phyloP scores from a whole-genome alignment of 192 early-diverging fungal species.

The Chytriomyces hyalinus region DNA sequence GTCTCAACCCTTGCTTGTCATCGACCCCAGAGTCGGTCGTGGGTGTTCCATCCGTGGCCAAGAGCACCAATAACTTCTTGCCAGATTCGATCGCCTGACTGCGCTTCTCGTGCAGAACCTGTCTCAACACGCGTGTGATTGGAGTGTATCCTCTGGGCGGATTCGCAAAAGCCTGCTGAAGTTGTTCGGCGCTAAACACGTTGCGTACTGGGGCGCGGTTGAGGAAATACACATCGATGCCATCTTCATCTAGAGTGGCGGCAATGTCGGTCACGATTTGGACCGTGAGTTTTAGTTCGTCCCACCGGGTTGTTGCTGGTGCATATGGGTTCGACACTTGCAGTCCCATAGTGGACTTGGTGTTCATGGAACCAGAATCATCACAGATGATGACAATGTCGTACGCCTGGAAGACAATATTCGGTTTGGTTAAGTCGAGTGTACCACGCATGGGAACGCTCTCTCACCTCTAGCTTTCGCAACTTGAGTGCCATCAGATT shows the following conservation, averaged over 20 bases:
- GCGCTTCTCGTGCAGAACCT: constrained; percentile 21
- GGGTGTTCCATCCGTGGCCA: constrained; percentile 30
- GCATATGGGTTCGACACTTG: constrained; percentile 20
- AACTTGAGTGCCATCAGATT: constrained; percentile 27
- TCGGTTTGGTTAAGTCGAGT: too few species aligned
- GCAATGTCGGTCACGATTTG: constrained; percentile 29
- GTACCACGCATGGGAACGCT: too few species aligned
- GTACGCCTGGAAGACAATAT: constrained; percentile 7
- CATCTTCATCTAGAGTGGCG: constrained; percentile 24
- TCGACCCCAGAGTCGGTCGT: constrained; percentile 7
- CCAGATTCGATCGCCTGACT: background rate
- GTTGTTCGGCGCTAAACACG: background rate
- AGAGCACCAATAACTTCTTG: constrained; percentile 27
- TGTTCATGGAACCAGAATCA: constrained; percentile 37
- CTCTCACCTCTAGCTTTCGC: constrained; percentile 7
- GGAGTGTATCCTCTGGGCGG: constrained; percentile 19
- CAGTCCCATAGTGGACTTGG: background rate
- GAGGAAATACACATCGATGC: constrained; percentile 36
- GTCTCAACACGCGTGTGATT: constrained; percentile 18
- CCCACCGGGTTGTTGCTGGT: constrained; percentile 25
- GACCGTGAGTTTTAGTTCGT: constrained; percentile 32
- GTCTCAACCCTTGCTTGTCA: constrained; percentile 21
- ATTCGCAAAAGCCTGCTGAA: background rate
- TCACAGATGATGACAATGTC: constrained; percentile 37
- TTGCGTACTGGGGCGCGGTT: constrained; percentile 22